phyloP scores from a whole-genome alignment of 805 yeast genomes.

The Debaryomyces hansenii region DNA sequence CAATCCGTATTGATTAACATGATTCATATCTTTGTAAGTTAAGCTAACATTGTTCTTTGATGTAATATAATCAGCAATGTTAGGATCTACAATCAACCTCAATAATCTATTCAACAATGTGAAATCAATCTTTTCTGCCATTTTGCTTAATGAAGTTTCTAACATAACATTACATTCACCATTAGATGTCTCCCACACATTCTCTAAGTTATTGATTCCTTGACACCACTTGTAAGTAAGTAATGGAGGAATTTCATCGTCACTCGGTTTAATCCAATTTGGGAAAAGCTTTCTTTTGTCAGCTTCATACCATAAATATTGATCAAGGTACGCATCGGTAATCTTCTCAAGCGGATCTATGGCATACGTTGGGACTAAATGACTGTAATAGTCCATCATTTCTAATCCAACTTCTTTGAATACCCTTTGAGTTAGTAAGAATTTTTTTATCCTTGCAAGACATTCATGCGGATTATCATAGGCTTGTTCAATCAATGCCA shows the following conservation, averaged over 20 bases:
- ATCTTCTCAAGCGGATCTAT: conserved; percentile 93
- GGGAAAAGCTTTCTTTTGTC: conserved; percentile 87
- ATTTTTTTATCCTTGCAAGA: conserved; percentile 77
- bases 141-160: conserved; percentile 68
- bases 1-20: conserved; percentile 84
- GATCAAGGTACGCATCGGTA: conserved; percentile 94
- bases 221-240: conserved; percentile 93
- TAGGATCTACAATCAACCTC: conserved; percentile 80
- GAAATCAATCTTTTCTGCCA: conserved; percentile 85
- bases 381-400: conserved; percentile 88
- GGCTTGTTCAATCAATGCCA: conserved; percentile 92
- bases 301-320: conserved; percentile 94
- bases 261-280: conserved; percentile 94
- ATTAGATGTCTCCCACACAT: conserved; percentile 74
- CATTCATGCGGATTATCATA: conserved; percentile 97
- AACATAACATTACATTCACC: conserved; percentile 84
- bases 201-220: conserved; percentile 75
- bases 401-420: conserved; percentile 86
- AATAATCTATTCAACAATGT: conserved; percentile 81
- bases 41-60: conserved; percentile 83
- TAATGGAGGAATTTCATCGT: conserved; percentile 88
- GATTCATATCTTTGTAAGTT: conserved; percentile 92
- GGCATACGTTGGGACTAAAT: conserved; percentile 80
- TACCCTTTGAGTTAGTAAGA: conserved; percentile 81
- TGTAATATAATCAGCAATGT: conserved; percentile 91